phyloP scores from a whole-genome alignment of 495 filamentous ascomycete genomes.

The Rusavskia elegans region DNA sequence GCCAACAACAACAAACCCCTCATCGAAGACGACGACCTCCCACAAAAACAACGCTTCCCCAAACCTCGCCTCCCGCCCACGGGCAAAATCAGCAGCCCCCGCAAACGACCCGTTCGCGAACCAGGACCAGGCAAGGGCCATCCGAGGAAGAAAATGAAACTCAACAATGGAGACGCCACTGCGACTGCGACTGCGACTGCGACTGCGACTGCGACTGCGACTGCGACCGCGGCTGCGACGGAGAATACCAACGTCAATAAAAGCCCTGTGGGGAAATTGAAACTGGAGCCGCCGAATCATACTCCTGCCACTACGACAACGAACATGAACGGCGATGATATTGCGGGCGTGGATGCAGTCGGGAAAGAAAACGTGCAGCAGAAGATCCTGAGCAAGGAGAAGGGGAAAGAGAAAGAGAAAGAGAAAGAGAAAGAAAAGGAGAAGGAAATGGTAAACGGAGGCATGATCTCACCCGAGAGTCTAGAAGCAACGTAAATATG shows the following conservation, averaged over 20 bases:
- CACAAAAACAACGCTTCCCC: slow-evolving; percentile 77
- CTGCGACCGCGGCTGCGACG: too few relatives aligned
- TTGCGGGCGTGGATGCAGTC: background rate
- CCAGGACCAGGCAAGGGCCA: slow-evolving; percentile 47
- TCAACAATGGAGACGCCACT: slow-evolving; percentile 14
- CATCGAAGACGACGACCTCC: slow-evolving; percentile 89
- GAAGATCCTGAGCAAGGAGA: too few relatives aligned
- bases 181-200: too few relatives aligned
- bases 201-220: too few relatives aligned
- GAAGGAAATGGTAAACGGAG: slow-evolving; percentile 30
- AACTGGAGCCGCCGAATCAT: background rate
- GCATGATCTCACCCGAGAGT: slow-evolving; percentile 19
- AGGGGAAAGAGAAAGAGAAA: background rate
- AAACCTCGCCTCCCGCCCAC: slow-evolving; percentile 86
- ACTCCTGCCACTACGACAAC: too few relatives aligned
- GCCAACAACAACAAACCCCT: slow-evolving; percentile 67
- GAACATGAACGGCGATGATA: background rate
- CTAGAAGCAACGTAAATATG: slow-evolving; percentile 9
- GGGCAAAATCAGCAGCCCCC: slow-evolving; percentile 82
- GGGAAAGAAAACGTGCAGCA: background rate
- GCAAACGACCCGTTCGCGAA: slow-evolving; percentile 71
- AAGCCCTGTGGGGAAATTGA: background rate
- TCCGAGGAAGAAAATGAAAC: slow-evolving; percentile 52
- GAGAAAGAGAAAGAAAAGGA: slow-evolving; percentile 2
- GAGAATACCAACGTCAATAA: background rate